Conservation (phyloP, 2,329 filamentous ascomycete species). For the Fusarium torreyae region DNA sequence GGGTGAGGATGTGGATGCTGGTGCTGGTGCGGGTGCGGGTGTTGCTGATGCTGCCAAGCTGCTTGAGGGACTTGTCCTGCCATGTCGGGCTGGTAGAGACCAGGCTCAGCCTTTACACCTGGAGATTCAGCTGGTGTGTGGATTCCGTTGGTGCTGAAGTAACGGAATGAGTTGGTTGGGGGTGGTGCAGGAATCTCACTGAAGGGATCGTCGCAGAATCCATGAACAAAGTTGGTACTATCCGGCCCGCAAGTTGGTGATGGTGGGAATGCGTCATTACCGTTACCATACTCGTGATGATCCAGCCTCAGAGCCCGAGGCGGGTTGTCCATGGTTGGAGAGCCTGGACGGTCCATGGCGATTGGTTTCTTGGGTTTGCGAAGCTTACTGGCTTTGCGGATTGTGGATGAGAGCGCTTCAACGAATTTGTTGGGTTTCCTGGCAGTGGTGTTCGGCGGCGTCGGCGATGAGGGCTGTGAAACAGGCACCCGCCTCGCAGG, state of each 20-base stretch:
- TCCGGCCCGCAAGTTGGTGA: conserved; percentile 50
- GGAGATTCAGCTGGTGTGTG: conserved; percentile 60
- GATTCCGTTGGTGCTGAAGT: conserved; percentile 53
- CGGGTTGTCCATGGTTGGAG: conserved; percentile 54
- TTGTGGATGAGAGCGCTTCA: conserved; percentile 59
- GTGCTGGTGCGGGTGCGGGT: conserved; percentile 42
- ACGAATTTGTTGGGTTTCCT: conserved; percentile 59
- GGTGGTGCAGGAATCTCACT: conserved; percentile 51
- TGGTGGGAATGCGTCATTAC: conserved; percentile 47
- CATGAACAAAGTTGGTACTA: conserved; percentile 54
- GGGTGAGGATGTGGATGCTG: conserved; percentile 6
- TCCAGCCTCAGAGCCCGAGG: conserved; percentile 55
- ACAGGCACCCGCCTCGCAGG: conserved; percentile 51
- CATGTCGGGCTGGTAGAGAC: conserved; percentile 48
- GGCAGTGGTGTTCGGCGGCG: conserved; percentile 50
- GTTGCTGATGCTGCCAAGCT: conserved; percentile 46
- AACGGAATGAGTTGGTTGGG: conserved; percentile 48
- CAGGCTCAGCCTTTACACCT: conserved; percentile 52
- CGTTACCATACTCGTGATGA: conserved; percentile 43
- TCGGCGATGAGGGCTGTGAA: conserved; percentile 54
- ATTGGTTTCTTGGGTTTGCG: conserved; percentile 51
- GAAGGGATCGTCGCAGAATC: conserved; percentile 59
- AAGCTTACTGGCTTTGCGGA: conserved; percentile 58
- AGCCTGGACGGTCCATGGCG: conserved; percentile 48
- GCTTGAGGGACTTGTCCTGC: conserved; percentile 37